A percentile compares a stretch with the other conserved stretches of the same genome.
Evolutionary conservation across 768 basidiomycete species (phyloP).

Genomic region (Porphyrellus cyaneotinctus): DNA sequence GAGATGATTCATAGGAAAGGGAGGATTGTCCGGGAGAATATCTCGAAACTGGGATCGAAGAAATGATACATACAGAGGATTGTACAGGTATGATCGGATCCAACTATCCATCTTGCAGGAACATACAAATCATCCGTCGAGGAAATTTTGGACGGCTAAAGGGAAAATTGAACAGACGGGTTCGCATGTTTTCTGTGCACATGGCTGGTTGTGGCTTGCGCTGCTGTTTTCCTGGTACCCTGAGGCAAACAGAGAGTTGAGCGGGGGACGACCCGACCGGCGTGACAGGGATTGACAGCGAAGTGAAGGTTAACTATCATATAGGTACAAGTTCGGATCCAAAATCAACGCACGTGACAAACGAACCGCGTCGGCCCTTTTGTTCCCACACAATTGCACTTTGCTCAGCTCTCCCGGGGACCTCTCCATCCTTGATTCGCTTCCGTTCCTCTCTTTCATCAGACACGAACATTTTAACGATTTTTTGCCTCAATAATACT

Average conservation of each 20-base stretch:
- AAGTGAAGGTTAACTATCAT: no score
- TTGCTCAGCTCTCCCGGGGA: slow-evolving; percentile 4
- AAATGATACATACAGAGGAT: slow-evolving; percentile 1
- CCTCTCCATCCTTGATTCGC: slow-evolving; percentile 2
- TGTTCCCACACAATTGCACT: slow-evolving; percentile 19
- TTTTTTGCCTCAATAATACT: slow-evolving; percentile 6
- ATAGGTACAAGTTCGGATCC: no score
- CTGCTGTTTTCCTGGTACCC: background rate
- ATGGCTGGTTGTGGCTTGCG: background rate
- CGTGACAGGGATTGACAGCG: no score
- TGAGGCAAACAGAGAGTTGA: background rate
- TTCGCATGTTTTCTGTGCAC: background rate
- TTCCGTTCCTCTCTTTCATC: slow-evolving; percentile 5
- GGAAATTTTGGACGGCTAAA: background rate
- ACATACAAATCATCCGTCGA: background rate
- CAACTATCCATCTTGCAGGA: background rate
- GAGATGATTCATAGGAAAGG: slow-evolving; percentile 18
- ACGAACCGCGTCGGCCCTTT: slow-evolving; percentile 27
- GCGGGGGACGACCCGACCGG: background rate
- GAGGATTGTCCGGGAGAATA: slow-evolving; percentile 20
- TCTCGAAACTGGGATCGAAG: slow-evolving; percentile 16
- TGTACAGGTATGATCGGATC: background rate
- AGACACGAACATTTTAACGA: slow-evolving; percentile 16
- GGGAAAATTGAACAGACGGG: background rate
- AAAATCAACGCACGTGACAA: slow-evolving; percentile 35